phyloP scores from a whole-genome alignment of 345 rosid genomes.

The Geranium brycei region DNA sequence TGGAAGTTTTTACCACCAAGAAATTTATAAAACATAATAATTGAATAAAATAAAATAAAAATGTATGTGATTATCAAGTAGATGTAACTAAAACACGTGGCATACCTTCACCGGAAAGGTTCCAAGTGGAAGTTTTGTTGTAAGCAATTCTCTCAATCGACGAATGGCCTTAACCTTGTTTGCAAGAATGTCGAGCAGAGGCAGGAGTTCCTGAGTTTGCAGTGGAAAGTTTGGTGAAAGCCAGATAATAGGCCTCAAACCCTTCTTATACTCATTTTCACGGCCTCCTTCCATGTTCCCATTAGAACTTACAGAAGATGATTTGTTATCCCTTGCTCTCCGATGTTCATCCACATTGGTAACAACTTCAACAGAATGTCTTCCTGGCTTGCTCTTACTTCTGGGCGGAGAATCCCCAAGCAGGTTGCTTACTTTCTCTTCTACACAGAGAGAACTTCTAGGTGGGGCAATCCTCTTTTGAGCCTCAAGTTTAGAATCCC shows the following conservation, averaged over 20 bases:
- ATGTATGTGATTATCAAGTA: not conserved
- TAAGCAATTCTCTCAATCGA: conserved; percentile 83
- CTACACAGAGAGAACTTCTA: conserved; percentile 69
- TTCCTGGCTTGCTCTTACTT: conserved; percentile 61
- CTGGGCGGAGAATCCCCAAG: conserved; percentile 52
- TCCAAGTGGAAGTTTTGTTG: conserved; percentile 86
- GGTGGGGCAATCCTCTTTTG: conserved; percentile 54
- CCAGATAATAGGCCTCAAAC: conserved; percentile 89
- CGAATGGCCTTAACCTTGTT: conserved; percentile 97
- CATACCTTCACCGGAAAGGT: conserved; percentile 93
- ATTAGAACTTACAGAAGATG: conserved; percentile 30
- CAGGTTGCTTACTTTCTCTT: conserved; percentile 75
- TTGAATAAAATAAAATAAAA: not conserved
- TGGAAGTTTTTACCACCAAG: not conserved
- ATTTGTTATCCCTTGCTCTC: conserved; percentile 45
- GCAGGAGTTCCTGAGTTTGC: conserved; percentile 87
- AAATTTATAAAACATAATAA: not conserved
- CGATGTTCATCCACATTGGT: conserved; percentile 32
- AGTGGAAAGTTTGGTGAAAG: conserved; percentile 75
- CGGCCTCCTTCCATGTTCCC: conserved; percentile 51
- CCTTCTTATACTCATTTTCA: conserved; percentile 87
- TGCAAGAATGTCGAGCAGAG: conserved; percentile 93
- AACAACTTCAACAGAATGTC: conserved; percentile 33
- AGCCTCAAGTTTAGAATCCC: conserved; percentile 51
- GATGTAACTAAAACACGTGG: not conserved